Percentiles rank a stretch among this genome's conserved stretches.
These are phyloP conservation scores for Elsinoe necatrix DNA, from an alignment of 2,329 filamentous ascomycete genomes.

Conservation along the genomic window DNA sequence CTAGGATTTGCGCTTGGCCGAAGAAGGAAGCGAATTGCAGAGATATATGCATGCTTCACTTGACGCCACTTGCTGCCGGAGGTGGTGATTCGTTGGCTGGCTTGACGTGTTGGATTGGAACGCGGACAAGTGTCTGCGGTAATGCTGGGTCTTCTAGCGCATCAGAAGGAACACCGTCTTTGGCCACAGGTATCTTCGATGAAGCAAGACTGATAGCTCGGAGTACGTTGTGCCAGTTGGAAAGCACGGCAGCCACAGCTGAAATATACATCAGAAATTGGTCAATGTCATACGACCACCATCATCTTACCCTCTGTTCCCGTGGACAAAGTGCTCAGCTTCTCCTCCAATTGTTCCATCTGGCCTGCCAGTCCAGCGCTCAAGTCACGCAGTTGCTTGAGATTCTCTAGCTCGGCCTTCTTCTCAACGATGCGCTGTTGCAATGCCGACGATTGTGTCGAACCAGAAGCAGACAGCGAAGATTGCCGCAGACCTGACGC, in stretches of 20 bases:
- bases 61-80: constrained; percentile 20
- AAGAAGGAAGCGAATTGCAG: no score
- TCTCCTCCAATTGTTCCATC: constrained; percentile 74
- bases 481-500: constrained; percentile 60
- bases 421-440: constrained; percentile 75
- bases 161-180: constrained; percentile 35
- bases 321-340: constrained; percentile 66
- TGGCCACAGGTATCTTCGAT: constrained; percentile 60
- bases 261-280: constrained; percentile 14
- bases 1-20: no score
- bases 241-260: constrained; percentile 77
- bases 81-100: constrained; percentile 25
- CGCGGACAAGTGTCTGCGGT: constrained; percentile 74
- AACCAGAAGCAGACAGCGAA: constrained; percentile 36
- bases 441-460: constrained; percentile 61
- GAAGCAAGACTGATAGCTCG: constrained; percentile 81
- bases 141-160: constrained; percentile 45
- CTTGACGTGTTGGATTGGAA: constrained; percentile 62
- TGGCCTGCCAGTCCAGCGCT: constrained; percentile 70
- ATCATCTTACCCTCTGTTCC: constrained; percentile 62
- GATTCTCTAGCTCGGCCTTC: constrained; percentile 69
- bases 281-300: constrained; percentile 15
- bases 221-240: constrained; percentile 82
- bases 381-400: constrained; percentile 68
- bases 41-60: constrained; percentile 10